Percentiles rank a stretch among this genome's conserved stretches.
These are phyloP conservation scores for Epichloe amarillans DNA, from an alignment of 2,329 filamentous ascomycete species.

Conservation along the genomic window DNA sequence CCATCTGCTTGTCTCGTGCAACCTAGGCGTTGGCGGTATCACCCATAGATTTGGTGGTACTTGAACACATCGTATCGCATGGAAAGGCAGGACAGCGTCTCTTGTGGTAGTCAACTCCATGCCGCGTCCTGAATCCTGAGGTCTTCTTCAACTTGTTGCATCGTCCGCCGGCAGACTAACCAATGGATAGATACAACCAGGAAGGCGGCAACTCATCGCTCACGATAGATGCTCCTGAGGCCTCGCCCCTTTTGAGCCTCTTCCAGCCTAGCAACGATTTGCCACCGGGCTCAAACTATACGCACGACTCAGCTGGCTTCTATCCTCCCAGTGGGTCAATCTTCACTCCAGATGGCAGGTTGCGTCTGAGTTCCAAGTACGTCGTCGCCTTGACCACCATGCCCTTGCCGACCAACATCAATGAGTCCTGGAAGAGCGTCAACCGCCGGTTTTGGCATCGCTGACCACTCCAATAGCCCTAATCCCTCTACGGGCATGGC, in stretches of 20 bases:
- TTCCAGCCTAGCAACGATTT: slow-evolving; percentile 35
- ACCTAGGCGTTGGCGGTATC: slow-evolving; percentile 33
- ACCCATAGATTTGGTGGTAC: slow-evolving; percentile 20
- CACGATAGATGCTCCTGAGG: slow-evolving; percentile 39
- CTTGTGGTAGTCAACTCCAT: slow-evolving; percentile 15
- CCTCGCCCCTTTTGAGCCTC: slow-evolving; percentile 35
- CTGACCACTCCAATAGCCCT: slow-evolving; percentile 22
- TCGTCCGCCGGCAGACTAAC: slow-evolving; percentile 6
- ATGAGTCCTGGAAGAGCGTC: neutral
- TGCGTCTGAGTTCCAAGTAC: slow-evolving; percentile 42
- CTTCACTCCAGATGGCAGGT: slow-evolving; percentile 37
- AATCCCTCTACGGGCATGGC: slow-evolving; percentile 42
- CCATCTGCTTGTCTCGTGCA: slow-evolving; percentile 20
- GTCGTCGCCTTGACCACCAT: slow-evolving; percentile 19
- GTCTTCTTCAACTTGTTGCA: slow-evolving; percentile 6
- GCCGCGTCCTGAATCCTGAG: slow-evolving; percentile 3
- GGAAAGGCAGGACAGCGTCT: slow-evolving; percentile 24
- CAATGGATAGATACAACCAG: slow-evolving; percentile 36
- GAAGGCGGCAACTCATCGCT: slow-evolving; percentile 38
- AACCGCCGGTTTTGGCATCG: slow-evolving; percentile 7
- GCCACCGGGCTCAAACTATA: slow-evolving; percentile 33
- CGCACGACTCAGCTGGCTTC: slow-evolving; percentile 35
- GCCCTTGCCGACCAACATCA: neutral
- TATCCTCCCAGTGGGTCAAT: slow-evolving; percentile 32
- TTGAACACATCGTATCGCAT: slow-evolving; percentile 18